Evolutionary conservation across 495 filamentous ascomycete genomes (phyloP).

Genomic region (Aspergillus bertholletiae): DNA sequence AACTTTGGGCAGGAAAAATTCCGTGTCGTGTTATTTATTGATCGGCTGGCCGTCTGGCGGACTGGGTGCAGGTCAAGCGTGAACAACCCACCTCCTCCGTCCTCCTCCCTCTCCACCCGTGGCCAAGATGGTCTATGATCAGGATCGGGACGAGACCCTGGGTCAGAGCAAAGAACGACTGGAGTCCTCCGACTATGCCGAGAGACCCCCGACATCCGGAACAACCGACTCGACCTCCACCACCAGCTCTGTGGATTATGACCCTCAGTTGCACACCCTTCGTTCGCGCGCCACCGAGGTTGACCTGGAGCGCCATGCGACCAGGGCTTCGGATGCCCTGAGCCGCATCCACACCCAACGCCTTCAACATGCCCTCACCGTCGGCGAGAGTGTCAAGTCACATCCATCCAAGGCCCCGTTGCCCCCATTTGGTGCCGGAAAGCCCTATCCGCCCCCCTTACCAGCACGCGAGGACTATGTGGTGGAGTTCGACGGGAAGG

Average conservation of each 20-base stretch:
- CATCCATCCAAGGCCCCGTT: constrained; percentile 43
- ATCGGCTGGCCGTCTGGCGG: too few species aligned
- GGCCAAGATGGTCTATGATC: neutral
- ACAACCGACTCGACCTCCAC: constrained; percentile 20
- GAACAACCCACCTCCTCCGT: neutral
- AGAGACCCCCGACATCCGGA: constrained; percentile 13
- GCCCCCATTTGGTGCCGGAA: constrained; percentile 59
- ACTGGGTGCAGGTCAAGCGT: too few species aligned
- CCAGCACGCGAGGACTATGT: constrained; percentile 73
- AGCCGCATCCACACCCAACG: constrained; percentile 62
- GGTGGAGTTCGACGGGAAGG: constrained; percentile 52
- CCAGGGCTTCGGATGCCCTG: constrained; percentile 51
- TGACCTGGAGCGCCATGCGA: constrained; percentile 63
- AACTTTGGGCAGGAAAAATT: too few species aligned
- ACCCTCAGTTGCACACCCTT: constrained; percentile 24
- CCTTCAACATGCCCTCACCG: constrained; percentile 33
- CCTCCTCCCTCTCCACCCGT: too few species aligned
- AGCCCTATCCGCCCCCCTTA: constrained; percentile 70
- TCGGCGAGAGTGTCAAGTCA: constrained; percentile 32
- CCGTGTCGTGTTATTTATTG: too few species aligned
- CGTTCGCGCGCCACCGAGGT: constrained; percentile 53
- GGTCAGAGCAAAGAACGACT: neutral
- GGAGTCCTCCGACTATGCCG: neutral
- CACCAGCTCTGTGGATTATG: constrained; percentile 29
- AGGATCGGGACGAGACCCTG: neutral